These are phyloP conservation scores for Adansonia gregorii DNA, from an alignment of 441 rosid genomes.

Conservation along the genomic window DNA sequence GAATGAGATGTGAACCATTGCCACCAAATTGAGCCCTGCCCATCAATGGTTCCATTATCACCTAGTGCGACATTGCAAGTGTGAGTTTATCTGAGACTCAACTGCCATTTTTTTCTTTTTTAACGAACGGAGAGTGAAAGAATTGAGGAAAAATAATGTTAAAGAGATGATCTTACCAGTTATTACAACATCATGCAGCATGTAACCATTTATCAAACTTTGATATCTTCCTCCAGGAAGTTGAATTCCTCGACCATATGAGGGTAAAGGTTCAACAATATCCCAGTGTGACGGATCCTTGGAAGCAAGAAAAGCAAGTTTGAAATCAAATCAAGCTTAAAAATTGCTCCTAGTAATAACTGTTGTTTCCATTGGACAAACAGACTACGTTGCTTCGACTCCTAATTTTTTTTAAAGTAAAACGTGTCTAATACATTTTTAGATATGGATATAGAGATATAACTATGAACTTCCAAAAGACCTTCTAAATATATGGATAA, in stretches of 20 bases:
- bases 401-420: too few relatives aligned
- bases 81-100: constrained; percentile 13
- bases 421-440: too few relatives aligned
- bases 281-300: constrained; percentile 89
- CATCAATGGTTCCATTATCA: constrained; percentile 87
- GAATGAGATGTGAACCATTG: constrained; percentile 61
- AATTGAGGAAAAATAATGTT: too few relatives aligned
- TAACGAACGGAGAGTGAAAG: too few relatives aligned
- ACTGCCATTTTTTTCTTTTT: too few relatives aligned
- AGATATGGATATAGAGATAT: too few relatives aligned
- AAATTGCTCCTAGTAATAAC: background rate
- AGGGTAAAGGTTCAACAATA: constrained; percentile 69
- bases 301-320: constrained; percentile 25
- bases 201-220: constrained; percentile 83
- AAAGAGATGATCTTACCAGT: constrained; percentile 52
- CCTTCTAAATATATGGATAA: too few relatives aligned
- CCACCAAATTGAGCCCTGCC: constrained; percentile 97
- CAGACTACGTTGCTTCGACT: background rate
- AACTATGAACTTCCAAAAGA: too few relatives aligned
- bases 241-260: constrained; percentile 86
- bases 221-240: constrained; percentile 73
- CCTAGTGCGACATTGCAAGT: constrained; percentile 44
- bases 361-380: background rate
- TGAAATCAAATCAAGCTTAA: background rate
- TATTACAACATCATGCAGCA: constrained; percentile 70